Base-by-base conservation (phyloP, 805 yeast species). In the Maudiozyma turicensis region DNA sequence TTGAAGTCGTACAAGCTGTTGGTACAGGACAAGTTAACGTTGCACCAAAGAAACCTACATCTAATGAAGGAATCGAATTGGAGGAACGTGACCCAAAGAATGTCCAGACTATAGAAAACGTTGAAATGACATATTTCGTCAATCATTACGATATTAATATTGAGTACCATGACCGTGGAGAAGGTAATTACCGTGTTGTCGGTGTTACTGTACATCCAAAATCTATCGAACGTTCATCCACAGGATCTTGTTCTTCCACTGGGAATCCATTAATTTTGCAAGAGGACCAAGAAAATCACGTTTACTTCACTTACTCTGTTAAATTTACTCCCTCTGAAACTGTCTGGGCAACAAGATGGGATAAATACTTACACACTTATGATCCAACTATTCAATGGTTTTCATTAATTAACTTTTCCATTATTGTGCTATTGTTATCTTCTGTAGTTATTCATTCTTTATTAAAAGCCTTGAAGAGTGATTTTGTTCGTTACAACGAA, bases 331-430 rank as follows among this genome's bases (percentile, higher is more conserved):
- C 76, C 48, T 83, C 91, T 8, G 73, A 72, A 6, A 86, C 93
- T 2, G 79, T 81, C 4, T 93, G 98, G 98, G 98, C 97, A 34
- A 91, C 98, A 2, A 82, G 99, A 71, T 93, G 99, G 99, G 99
- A 93, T 67, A 87, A 88, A 67, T 93, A 93, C 65, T 73, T 93
- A 60, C 95, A 87, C 58, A 93, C 86, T 28, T 85, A 82, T 64
- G 95, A 87, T 63, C 95, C 97, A 50, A 84, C 84, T 63, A 86
- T 93, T 58, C 97, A 93, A 70, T 91, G 98, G 97, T 86, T 89
- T 60, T 88, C 97, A 1, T 77, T 93, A 58, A 71, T 89, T 56
- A 89, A 89, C 69, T 88, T 95, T 54, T 81, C 95, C 4, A 66
- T 90, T 48, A 79, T 91, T 58, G 96, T 89, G 7, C 53, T 86